Evolutionary conservation across 2,329 filamentous ascomycete species (phyloP).

Genomic region (Coleophoma eucalyptorum): DNA sequence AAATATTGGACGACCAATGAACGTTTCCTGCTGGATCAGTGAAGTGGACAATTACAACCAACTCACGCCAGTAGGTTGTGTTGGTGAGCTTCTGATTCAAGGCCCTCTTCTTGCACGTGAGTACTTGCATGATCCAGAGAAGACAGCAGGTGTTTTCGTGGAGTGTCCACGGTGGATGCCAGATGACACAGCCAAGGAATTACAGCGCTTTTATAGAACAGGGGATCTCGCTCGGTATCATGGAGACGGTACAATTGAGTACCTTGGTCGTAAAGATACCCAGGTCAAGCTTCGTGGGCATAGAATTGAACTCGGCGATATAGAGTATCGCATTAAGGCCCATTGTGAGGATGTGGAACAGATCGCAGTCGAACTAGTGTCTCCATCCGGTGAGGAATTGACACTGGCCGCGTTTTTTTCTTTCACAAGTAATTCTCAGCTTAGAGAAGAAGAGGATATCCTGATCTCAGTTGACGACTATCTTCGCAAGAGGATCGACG

Average conservation of each 20-base stretch:
- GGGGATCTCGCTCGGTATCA: conserved; percentile 58
- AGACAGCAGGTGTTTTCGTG: not conserved
- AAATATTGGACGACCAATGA: not conserved
- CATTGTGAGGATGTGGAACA: too few relatives aligned
- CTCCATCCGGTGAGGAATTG: too few relatives aligned
- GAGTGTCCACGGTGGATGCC: not conserved
- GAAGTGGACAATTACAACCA: conserved; percentile 3
- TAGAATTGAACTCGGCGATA: conserved; percentile 59
- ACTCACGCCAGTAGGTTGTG: conserved; percentile 4
- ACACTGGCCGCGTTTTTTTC: too few relatives aligned
- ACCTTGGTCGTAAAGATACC: conserved; percentile 59
- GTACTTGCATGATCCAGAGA: conserved; percentile 1
- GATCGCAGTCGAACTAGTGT: too few relatives aligned
- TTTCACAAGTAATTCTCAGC: too few relatives aligned
- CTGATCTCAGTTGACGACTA: too few relatives aligned
- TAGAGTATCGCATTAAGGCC: too few relatives aligned
- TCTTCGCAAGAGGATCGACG: too few relatives aligned
- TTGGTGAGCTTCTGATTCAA: conserved; percentile 6
- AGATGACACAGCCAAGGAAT: not conserved
- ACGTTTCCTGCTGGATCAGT: conserved; percentile 9
- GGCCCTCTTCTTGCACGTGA: conserved; percentile 4
- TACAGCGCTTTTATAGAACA: conserved; percentile 51
- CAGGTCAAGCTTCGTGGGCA: conserved; percentile 63
- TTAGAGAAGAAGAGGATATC: too few relatives aligned
- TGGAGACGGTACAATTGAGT: conserved; percentile 55